Evolutionary conservation across 768 basidiomycete genomes (phyloP).

Genomic region (Russula emetica): DNA sequence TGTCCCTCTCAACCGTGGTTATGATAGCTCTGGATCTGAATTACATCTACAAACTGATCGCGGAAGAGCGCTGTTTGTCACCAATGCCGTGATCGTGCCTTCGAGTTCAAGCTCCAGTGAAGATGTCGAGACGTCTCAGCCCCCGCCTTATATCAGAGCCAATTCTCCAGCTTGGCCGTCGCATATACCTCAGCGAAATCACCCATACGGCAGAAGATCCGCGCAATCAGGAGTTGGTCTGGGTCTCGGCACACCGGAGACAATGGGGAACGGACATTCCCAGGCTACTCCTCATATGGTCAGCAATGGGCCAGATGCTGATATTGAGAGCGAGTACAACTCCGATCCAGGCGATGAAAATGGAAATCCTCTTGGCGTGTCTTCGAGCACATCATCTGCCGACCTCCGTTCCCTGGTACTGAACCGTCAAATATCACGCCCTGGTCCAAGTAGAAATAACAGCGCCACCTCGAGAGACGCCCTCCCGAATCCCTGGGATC

Average conservation of each 20-base stretch:
- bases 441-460: slow-evolving; percentile 1
- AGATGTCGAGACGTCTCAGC: slow-evolving; percentile 7
- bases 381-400: slow-evolving; percentile 15
- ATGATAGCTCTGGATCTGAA: slow-evolving; percentile 25
- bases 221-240: slow-evolving; percentile 19
- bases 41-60: slow-evolving; percentile 18
- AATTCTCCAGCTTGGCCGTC: slow-evolving; percentile 6
- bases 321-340: slow-evolving; percentile 9
- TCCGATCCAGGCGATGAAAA: slow-evolving; percentile 11
- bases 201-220: neutral
- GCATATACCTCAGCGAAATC: neutral
- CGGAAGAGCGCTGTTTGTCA: slow-evolving; percentile 24
- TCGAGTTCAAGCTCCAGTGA: slow-evolving; percentile 25
- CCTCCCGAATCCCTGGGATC: slow-evolving; percentile 23
- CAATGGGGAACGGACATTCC: neutral
- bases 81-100: slow-evolving; percentile 22
- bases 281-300: neutral
- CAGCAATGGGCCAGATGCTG: neutral
- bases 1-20: slow-evolving; percentile 10
- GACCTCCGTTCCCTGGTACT: slow-evolving; percentile 14
- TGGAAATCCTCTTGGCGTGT: slow-evolving; percentile 3
- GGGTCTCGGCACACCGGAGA: slow-evolving; percentile 1
- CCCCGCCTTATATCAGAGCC: neutral
- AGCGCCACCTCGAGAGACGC: slow-evolving; percentile 1
- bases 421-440: slow-evolving; percentile 8